Base-by-base conservation (phyloP, 1,284 basidiomycete species). In the Mrakiaceae sp. region DNA sequence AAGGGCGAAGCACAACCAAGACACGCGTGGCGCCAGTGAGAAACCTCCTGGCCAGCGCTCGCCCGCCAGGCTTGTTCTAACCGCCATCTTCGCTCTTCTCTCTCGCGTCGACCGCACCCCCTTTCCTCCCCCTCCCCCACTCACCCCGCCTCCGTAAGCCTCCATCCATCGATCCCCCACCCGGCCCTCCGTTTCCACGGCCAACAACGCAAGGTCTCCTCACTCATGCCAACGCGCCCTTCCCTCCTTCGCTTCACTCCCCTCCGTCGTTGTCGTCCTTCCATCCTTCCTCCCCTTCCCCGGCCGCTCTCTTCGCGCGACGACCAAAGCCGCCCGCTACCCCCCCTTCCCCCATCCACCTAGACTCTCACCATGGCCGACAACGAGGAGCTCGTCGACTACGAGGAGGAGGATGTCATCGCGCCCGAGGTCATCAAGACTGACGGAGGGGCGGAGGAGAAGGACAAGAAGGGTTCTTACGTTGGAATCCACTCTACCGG, bases 401-500 rank as follows among this genome's bases (percentile, higher is more conserved):
- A 93, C 82, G 91, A 94, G 76, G 91, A 97, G 75, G 91, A 93
- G 75, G 87, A 93, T 73, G 90, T 93, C 74, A 81, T 88, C 69
- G 77, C 81, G 53, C 78, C 80, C 49, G 74, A 79, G 39, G 77
- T 81, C 40, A 65, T 61, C 64, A 49, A 69, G 63, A 69, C 63
- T 76, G 78, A 51, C 55, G 79, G 79, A 59, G 83, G 82, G 66
- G 83, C 69, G 78, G 81, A 78, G 69, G 87, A 89, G 71, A 87
- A 87, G 74, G 73, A 74, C 67, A 90, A 93, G 76, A 94, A 95
- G 82, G 94, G 93, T 81, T 92, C 91, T 77, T 96, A 95, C 77
- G 93, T 93, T 68, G 93, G 93, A 53, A 95, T 97, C 72, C 94
- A 97, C 81, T 93, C 92, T 48, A 94, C 91, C 68, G 91, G 91